Conservation (phyloP, 176 grass and related monocot genomes). For the Ensete ventricosum region DNA sequence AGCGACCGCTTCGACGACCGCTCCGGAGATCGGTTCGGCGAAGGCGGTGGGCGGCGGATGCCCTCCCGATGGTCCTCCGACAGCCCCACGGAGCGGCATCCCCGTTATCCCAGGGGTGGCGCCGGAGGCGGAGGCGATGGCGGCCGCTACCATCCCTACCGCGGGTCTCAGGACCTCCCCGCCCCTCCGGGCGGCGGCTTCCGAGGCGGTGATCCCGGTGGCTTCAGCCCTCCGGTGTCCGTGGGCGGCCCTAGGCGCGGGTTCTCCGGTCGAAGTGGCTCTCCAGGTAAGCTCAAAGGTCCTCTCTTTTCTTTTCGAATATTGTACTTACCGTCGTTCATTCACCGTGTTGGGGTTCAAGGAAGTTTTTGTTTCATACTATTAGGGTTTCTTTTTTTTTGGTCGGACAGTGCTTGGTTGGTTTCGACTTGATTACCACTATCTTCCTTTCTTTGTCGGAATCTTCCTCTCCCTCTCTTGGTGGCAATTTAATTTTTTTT, state of each 20-base stretch:
- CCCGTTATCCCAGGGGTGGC: not conserved
- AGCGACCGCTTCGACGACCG: constrained; percentile 37
- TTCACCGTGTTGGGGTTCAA: not conserved
- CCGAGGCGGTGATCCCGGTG: constrained; percentile 29
- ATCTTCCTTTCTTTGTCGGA: not conserved
- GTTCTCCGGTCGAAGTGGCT: constrained; percentile 16
- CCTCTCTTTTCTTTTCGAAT: not conserved
- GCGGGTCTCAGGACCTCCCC: constrained; percentile 20
- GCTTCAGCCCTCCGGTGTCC: not conserved
- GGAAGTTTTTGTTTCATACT: not conserved
- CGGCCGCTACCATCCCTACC: constrained; percentile 60
- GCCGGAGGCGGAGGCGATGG: constrained; percentile 9
- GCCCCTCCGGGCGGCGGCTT: constrained; percentile 22
- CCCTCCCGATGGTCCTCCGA: constrained; percentile 14
- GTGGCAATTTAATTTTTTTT: too few relatives aligned
- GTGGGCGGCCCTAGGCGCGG: constrained; percentile 7
- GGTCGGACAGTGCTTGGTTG: not conserved
- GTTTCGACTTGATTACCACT: not conserved
- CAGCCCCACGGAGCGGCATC: constrained; percentile 11
- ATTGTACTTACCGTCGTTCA: too few relatives aligned
- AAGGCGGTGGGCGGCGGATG: constrained; percentile 7
- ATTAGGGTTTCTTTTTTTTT: not conserved
- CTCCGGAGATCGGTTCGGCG: constrained; percentile 34
- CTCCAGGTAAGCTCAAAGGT: constrained; percentile 8
- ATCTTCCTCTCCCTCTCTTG: not conserved